Evolutionary conservation across 805 yeast genomes (phyloP).

Genomic region (Yarrowia osloensis): DNA sequence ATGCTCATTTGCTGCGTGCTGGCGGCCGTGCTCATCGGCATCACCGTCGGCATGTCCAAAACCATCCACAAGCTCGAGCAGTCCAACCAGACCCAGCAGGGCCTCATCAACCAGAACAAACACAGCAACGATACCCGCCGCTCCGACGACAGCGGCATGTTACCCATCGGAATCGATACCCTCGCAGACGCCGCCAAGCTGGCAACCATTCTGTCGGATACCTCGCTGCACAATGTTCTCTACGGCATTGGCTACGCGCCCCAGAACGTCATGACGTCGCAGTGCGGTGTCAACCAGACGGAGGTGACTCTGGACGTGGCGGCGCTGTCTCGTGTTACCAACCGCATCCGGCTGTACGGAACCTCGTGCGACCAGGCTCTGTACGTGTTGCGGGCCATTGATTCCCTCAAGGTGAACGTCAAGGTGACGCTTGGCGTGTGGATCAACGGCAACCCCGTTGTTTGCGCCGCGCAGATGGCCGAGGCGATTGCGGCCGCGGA

Average conservation of each 20-base stretch:
- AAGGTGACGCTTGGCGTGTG: slow-evolving; percentile 64
- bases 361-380: slow-evolving; percentile 62
- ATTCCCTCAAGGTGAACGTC: slow-evolving; percentile 53
- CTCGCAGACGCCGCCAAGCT: slow-evolving; percentile 16
- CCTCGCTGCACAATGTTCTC: slow-evolving; percentile 41
- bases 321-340: slow-evolving; percentile 58
- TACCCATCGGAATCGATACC: slow-evolving; percentile 22
- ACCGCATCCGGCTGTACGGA: slow-evolving; percentile 59
- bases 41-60: slow-evolving; percentile 2
- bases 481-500: slow-evolving; percentile 48
- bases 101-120: not conserved
- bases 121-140: slow-evolving; percentile 12
- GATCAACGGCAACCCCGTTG: slow-evolving; percentile 43
- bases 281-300: slow-evolving; percentile 52
- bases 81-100: not conserved
- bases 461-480: slow-evolving; percentile 39
- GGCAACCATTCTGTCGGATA: not conserved
- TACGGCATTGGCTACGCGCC: slow-evolving; percentile 67
- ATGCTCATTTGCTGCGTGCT: not conserved
- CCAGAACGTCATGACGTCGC: slow-evolving; percentile 50
- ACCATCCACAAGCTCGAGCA: not conserved
- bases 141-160: not conserved
- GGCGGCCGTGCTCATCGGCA: not conserved
- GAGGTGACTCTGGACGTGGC: slow-evolving; percentile 61
- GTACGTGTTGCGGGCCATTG: slow-evolving; percentile 55